Evolutionary conservation across 139 green algal species (phyloP), one percentile per base, ranked within the genome.

Genomic region (Zygnema circumcarinatum): DNA sequence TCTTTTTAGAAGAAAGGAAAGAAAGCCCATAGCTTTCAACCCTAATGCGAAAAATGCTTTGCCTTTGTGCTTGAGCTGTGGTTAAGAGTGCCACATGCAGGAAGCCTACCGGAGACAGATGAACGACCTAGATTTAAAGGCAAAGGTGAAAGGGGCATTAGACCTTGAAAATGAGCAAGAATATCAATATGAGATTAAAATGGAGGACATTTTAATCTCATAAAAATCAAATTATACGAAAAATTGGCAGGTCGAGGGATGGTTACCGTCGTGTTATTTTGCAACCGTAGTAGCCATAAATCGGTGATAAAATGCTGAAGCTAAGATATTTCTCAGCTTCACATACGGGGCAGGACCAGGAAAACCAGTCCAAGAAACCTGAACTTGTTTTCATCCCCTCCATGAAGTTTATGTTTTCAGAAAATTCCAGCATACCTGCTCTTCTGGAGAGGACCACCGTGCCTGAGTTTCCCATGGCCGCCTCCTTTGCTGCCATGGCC

Each of bases 341-440:
- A n/a, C n/a, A n/a, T n/a, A n/a, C n/a, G n/a, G n/a, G n/a, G n/a
- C n/a, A n/a, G n/a, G n/a, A n/a, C n/a, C n/a, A n/a, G n/a, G n/a
- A n/a, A n/a, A n/a, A n/a, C n/a, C n/a, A n/a, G n/a, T n/a, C n/a
- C n/a, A n/a, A n/a, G n/a, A n/a, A n/a, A n/a, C n/a, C n/a, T n/a
- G n/a, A n/a, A n/a, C n/a, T n/a, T n/a, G n/a, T n/a, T 7, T 62
- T 7, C 16, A 62, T 62, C 16, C 16, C 16, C 47, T 16, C 7
- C 47, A 62, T 62, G 47, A 62, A 62, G 47, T 62, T 62, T 25
- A 16, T 62, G 16, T 62, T 62, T 62, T 16, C 47, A 62, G 7
- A 62, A 78, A 25, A 78, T 78, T 56, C 3, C 7, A 78, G 16
- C 69, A 3, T 25, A 83, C 81, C 81, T 87, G 40, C 38, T 87